These are phyloP conservation scores for Neurospora sp. DNA, from an alignment of 495 filamentous ascomycete species.

Conservation along the genomic window DNA sequence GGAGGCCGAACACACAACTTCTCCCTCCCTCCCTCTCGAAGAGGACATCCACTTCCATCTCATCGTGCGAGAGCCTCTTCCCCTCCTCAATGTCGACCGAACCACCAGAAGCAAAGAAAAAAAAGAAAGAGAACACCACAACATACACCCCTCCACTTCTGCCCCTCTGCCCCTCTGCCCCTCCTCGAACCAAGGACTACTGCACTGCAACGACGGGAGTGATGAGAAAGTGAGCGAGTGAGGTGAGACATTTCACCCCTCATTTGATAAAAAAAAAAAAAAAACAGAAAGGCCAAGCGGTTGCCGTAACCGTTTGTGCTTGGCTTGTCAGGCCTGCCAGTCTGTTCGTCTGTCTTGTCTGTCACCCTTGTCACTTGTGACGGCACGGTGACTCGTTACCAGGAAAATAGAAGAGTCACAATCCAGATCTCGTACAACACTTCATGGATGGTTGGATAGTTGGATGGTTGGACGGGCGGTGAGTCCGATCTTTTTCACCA, in stretches of 20 bases:
- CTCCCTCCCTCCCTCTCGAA: neutral
- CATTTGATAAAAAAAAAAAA: neutral
- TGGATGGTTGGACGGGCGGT: neutral
- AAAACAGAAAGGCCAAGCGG: neutral
- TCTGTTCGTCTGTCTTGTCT: neutral
- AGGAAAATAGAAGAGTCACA: neutral
- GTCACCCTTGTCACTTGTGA: neutral
- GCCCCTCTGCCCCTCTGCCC: neutral
- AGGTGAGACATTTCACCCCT: neutral
- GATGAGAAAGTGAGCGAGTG: neutral
- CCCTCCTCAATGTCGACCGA: neutral
- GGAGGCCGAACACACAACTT: neutral
- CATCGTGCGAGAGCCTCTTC: neutral
- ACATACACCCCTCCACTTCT: neutral
- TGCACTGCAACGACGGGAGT: neutral
- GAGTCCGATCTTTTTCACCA: neutral
- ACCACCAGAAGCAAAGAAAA: neutral
- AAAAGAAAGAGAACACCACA: neutral
- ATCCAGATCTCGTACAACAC: neutral
- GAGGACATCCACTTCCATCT: neutral
- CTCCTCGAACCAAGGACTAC: neutral
- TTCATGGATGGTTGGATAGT: neutral
- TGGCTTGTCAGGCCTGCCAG: neutral
- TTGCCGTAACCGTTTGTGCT: neutral
- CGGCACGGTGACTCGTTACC: neutral